Conservation (phyloP, 2,329 filamentous ascomycete genomes). For the Neonectria coccinea region DNA sequence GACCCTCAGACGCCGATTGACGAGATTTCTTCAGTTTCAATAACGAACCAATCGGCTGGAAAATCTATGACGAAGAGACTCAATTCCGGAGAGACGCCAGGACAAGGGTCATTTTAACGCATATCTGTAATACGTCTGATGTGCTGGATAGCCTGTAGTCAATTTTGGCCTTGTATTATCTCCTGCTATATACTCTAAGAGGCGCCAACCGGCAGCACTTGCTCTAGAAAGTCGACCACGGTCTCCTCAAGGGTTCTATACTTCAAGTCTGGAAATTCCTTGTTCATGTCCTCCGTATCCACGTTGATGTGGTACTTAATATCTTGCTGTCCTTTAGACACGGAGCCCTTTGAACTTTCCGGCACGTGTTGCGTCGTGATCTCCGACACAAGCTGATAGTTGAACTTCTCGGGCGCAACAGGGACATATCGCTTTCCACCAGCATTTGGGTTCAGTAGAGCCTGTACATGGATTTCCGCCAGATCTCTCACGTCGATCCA, state of each 20-base stretch:
- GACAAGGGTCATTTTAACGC: too few relatives aligned
- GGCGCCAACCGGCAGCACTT: not conserved
- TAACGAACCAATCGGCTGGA: too few relatives aligned
- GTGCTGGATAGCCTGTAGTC: too few relatives aligned
- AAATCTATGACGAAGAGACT: too few relatives aligned
- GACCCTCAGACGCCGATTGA: too few relatives aligned
- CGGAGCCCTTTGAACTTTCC: not conserved
- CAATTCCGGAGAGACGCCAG: too few relatives aligned
- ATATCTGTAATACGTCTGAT: too few relatives aligned
- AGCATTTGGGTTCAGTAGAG: conserved; percentile 2
- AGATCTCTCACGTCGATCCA: conserved; percentile 30
- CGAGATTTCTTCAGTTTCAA: too few relatives aligned
- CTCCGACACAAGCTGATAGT: conserved; percentile 23
- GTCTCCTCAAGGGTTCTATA: conserved; percentile 12
- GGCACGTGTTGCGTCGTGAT: conserved; percentile 10
- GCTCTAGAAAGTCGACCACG: conserved; percentile 12
- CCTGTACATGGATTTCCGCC: conserved; percentile 25
- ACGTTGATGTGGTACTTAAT: conserved; percentile 14
- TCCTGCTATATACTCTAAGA: not conserved
- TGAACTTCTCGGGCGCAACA: conserved; percentile 27
- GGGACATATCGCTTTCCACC: conserved; percentile 24
- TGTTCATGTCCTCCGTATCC: not conserved
- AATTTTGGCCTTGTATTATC: not conserved
- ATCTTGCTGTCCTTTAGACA: conserved; percentile 8
- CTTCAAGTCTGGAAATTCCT: conserved; percentile 16